These are phyloP conservation scores for Raffaelea albimanens DNA, from an alignment of 2,329 filamentous ascomycete species.

Conservation along the genomic window DNA sequence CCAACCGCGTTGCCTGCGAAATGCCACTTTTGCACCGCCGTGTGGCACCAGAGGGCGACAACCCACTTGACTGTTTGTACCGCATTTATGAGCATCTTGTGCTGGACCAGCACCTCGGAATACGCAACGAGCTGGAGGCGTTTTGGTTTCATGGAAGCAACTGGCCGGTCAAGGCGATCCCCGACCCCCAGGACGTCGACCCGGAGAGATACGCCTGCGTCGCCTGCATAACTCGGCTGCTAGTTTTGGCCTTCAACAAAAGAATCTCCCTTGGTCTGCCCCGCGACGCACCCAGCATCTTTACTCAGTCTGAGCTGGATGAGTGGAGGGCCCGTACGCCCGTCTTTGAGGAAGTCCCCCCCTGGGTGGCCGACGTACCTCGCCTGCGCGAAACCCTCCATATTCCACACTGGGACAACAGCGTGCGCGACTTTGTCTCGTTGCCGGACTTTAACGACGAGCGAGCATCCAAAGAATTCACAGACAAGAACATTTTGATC, in stretches of 20 bases:
- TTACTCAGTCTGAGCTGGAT: constrained; percentile 1
- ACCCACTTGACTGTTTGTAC: constrained; percentile 13
- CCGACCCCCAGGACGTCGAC: constrained; percentile 1
- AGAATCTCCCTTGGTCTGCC: constrained; percentile 3
- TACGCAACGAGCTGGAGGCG: constrained; percentile 6
- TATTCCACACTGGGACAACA: not conserved
- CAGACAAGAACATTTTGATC: not conserved
- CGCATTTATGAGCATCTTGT: constrained; percentile 13
- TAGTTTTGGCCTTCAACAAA: constrained; percentile 2
- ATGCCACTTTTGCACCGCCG: not conserved
- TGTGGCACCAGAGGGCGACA: not conserved
- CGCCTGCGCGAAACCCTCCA: not conserved
- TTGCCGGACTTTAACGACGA: not conserved
- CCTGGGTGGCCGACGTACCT: not conserved
- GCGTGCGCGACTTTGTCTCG: not conserved
- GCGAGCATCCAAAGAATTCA: not conserved
- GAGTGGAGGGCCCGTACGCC: constrained; percentile 1
- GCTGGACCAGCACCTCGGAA: constrained; percentile 2
- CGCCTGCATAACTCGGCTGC: constrained; percentile 1
- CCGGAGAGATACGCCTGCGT: constrained; percentile 1
- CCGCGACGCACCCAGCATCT: constrained; percentile 3
- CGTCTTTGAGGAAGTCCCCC: not conserved
- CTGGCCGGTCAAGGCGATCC: constrained; percentile 2
- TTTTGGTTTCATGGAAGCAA: constrained; percentile 3
- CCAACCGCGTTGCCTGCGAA: not conserved